phyloP scores from a whole-genome alignment of 169 alveolate genomes.

The Babesia ovis region DNA sequence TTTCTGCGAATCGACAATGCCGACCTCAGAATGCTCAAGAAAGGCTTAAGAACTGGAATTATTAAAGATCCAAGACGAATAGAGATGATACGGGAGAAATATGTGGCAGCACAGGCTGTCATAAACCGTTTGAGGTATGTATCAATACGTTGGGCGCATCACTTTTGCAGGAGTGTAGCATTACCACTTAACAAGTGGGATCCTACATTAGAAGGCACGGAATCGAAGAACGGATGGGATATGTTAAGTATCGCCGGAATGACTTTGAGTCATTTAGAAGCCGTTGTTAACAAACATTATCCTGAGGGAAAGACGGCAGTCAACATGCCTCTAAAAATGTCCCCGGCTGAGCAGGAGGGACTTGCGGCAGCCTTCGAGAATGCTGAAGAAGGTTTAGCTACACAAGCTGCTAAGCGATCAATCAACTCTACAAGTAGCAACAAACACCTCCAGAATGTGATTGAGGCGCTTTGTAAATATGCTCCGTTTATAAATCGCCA shows the following conservation, averaged over 20 bases:
- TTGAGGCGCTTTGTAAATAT: constrained; percentile 74
- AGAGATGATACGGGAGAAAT: constrained; percentile 66
- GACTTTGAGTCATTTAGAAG: constrained; percentile 3
- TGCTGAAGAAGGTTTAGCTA: neutral
- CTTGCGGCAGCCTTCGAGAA: constrained; percentile 11
- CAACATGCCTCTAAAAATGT: constrained; percentile 18
- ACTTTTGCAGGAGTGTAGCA: constrained; percentile 8
- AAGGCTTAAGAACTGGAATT: constrained; percentile 79
- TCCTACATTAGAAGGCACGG: neutral
- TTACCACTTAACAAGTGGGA: constrained; percentile 41
- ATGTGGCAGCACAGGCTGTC: constrained; percentile 24
- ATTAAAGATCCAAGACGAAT: constrained; percentile 62
- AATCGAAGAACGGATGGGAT: constrained; percentile 53
- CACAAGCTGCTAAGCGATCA: constrained; percentile 11
- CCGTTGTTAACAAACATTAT: constrained; percentile 9
- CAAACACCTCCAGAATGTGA: constrained; percentile 35
- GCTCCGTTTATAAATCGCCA: constrained; percentile 67
- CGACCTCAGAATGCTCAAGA: constrained; percentile 81
- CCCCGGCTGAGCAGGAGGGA: constrained; percentile 41
- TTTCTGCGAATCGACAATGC: constrained; percentile 84
- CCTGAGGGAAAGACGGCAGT: neutral
- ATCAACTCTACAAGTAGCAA: neutral
- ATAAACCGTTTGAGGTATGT: constrained; percentile 40
- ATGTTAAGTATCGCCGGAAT: constrained; percentile 18
- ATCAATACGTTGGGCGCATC: neutral